These are phyloP conservation scores for Fraxinus cuspidata DNA, from an alignment of 257 asterid genomes.

Conservation along the genomic window DNA sequence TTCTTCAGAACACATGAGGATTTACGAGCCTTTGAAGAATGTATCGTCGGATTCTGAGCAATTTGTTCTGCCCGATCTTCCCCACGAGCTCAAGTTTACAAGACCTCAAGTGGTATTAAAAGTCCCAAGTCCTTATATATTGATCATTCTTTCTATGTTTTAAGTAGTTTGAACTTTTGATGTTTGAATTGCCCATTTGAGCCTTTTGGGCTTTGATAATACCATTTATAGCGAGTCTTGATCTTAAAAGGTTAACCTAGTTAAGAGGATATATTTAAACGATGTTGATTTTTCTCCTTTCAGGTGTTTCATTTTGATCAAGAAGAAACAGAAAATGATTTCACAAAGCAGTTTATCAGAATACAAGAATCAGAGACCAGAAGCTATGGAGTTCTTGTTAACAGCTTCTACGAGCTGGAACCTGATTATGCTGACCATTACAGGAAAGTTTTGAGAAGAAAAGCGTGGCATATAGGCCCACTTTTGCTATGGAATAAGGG, in stretches of 20 bases:
- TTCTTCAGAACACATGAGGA: slow-evolving; percentile 23
- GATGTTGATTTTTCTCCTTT: neutral
- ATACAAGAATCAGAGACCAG: slow-evolving; percentile 31
- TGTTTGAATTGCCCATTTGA: no score
- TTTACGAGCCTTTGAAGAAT: slow-evolving; percentile 30
- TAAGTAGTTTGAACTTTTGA: neutral
- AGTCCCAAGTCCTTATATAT: neutral
- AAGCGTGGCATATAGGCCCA: slow-evolving; percentile 38
- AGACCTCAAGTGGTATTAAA: slow-evolving; percentile 26
- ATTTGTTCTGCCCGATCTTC: slow-evolving; percentile 38
- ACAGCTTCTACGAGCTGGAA: slow-evolving; percentile 52
- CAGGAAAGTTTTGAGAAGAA: slow-evolving; percentile 31
- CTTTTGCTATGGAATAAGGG: slow-evolving; percentile 27
- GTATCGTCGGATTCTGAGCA: slow-evolving; percentile 35
- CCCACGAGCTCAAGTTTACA: slow-evolving; percentile 32
- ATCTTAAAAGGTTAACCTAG: no score
- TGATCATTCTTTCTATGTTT: neutral
- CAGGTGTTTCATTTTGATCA: neutral
- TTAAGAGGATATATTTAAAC: neutral
- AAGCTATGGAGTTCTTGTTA: slow-evolving; percentile 47
- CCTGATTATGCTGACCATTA: slow-evolving; percentile 34
- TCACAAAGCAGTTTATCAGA: slow-evolving; percentile 6
- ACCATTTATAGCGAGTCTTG: no score
- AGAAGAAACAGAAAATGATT: slow-evolving; percentile 14
- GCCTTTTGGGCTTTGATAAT: no score